Percentiles rank a stretch among this genome's conserved stretches.
These are phyloP conservation scores for Magnolia kwangsiensis DNA, from an alignment of 164 flowering plant genomes.

Conservation along the genomic window DNA sequence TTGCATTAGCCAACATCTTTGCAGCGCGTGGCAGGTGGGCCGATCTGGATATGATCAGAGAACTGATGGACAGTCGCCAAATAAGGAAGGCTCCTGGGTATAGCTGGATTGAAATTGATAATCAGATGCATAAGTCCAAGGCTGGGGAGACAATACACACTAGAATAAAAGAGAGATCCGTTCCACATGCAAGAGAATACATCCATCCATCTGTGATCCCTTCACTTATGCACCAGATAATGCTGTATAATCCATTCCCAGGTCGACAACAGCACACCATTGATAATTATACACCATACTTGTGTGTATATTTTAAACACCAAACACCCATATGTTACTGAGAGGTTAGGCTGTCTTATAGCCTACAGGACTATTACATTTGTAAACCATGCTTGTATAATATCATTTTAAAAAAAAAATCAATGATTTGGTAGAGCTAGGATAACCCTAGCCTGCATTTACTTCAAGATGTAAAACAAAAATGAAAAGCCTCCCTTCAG, in stretches of 20 bases:
- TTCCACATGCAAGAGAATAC: background rate
- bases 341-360: no score
- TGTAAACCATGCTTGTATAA: no score
- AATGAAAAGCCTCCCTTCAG: no score
- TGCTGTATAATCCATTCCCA: background rate
- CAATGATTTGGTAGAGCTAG: no score
- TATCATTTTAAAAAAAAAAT: no score
- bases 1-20: slow-evolving; percentile 35
- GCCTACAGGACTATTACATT: no score
- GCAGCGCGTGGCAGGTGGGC: background rate
- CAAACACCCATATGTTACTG: no score
- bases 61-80: slow-evolving; percentile 2
- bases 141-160: background rate
- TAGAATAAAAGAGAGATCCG: background rate
- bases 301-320: background rate
- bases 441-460: no score
- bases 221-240: background rate
- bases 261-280: background rate
- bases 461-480: no score
- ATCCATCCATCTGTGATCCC: background rate
- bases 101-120: slow-evolving; percentile 18
- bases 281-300: background rate
- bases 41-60: background rate
- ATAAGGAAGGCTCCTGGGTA: slow-evolving; percentile 16
- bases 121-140: background rate